These are phyloP conservation scores for Xylaria longipes DNA, from an alignment of 495 filamentous ascomycete species.

Conservation along the genomic window DNA sequence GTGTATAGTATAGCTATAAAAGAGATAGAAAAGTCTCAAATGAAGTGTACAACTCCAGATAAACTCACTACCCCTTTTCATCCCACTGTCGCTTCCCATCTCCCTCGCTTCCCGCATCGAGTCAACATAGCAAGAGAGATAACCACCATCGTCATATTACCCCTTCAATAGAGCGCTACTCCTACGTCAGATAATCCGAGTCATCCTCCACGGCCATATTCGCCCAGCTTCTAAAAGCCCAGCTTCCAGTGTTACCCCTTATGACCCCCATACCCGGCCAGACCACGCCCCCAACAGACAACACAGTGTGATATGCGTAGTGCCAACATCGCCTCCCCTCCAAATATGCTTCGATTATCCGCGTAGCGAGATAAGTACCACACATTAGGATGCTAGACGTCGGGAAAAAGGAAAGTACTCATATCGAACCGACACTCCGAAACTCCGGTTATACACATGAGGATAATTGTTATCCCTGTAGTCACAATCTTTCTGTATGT, in stretches of 20 bases:
- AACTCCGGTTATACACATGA: neutral
- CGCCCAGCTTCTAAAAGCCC: neutral
- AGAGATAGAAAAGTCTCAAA: neutral
- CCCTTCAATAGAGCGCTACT: neutral
- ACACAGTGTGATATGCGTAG: too few species aligned
- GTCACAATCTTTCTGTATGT: neutral
- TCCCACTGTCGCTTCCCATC: neutral
- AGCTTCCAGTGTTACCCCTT: neutral
- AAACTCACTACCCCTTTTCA: neutral
- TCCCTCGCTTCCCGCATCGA: neutral
- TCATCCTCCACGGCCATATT: neutral
- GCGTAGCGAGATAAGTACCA: neutral
- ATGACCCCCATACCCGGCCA: neutral
- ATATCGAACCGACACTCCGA: neutral
- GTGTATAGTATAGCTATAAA: neutral
- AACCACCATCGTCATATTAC: neutral
- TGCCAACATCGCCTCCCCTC: too few species aligned
- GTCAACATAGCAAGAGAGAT: neutral
- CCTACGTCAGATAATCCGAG: neutral
- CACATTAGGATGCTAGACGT: neutral
- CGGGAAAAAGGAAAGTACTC: neutral
- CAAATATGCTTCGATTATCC: too few species aligned
- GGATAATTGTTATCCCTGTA: neutral
- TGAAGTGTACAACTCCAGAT: neutral
- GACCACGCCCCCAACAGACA: neutral